phyloP scores from a whole-genome alignment of 2,329 filamentous ascomycete species.

The Scorias spongiosa region DNA sequence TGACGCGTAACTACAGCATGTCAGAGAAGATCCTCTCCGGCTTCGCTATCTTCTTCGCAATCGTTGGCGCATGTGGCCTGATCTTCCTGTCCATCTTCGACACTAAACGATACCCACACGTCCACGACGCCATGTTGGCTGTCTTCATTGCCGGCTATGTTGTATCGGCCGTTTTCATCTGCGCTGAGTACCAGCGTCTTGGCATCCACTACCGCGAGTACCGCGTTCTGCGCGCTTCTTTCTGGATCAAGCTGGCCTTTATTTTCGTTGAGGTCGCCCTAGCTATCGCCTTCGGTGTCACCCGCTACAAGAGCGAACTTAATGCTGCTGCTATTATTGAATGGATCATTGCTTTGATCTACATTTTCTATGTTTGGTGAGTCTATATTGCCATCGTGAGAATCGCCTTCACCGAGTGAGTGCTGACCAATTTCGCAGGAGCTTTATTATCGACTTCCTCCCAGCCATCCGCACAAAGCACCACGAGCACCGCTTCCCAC shows the following conservation, averaged over 20 bases:
- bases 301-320: constrained; percentile 32
- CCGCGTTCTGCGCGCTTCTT: constrained; percentile 58
- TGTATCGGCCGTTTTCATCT: constrained; percentile 73
- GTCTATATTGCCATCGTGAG: neutral
- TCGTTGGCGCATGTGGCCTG: constrained; percentile 63
- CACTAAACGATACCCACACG: constrained; percentile 47
- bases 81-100: constrained; percentile 79
- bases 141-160: constrained; percentile 81
- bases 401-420: no score
- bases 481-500: constrained; percentile 19
- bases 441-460: constrained; percentile 70
- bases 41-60: constrained; percentile 50
- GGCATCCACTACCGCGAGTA: constrained; percentile 66
- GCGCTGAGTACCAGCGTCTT: constrained; percentile 76
- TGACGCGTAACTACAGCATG: constrained; percentile 55
- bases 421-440: constrained; percentile 1
- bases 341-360: constrained; percentile 66
- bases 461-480: constrained; percentile 54
- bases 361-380: constrained; percentile 73
- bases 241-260: constrained; percentile 77
- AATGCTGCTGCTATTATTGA: constrained; percentile 68
- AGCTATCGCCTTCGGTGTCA: constrained; percentile 51
- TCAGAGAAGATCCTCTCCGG: constrained; percentile 48
- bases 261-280: constrained; percentile 66
- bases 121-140: constrained; percentile 63